phyloP scores from a whole-genome alignment of 2,329 filamentous ascomycete genomes.

The Basipetospora chlamydospora region DNA sequence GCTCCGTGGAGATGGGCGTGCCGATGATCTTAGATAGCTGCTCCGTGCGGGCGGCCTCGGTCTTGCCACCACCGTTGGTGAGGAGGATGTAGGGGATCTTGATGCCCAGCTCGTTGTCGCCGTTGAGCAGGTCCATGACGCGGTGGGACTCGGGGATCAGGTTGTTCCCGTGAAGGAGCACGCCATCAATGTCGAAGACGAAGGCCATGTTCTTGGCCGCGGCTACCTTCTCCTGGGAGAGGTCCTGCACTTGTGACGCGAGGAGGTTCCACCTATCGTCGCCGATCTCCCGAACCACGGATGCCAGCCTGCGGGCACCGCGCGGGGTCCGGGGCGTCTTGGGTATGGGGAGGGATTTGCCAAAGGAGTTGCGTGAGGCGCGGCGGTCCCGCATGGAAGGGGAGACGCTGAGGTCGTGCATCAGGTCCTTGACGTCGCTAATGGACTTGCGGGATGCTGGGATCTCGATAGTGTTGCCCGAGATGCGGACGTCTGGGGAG shows the following conservation, averaged over 20 bases:
- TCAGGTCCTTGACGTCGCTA: slow-evolving; percentile 52
- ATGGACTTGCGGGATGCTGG: slow-evolving; percentile 54
- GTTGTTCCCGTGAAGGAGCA: slow-evolving; percentile 71
- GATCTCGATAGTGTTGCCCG: slow-evolving; percentile 43
- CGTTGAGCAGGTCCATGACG: slow-evolving; percentile 58
- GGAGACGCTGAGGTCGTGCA: slow-evolving; percentile 56
- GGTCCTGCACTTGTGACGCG: slow-evolving; percentile 54
- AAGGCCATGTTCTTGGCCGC: slow-evolving; percentile 64
- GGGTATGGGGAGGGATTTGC: slow-evolving; percentile 57
- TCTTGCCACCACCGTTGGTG: slow-evolving; percentile 94
- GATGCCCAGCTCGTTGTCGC: slow-evolving; percentile 58
- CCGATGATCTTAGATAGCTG: slow-evolving; percentile 47
- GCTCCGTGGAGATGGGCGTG: slow-evolving; percentile 30
- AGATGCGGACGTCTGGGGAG: neutral
- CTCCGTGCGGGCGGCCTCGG: slow-evolving; percentile 74
- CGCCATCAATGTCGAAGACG: slow-evolving; percentile 84
- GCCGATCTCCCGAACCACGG: neutral
- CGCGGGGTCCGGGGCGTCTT: no score
- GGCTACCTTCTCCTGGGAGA: slow-evolving; percentile 49
- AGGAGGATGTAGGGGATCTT: slow-evolving; percentile 89
- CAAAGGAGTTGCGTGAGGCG: slow-evolving; percentile 62
- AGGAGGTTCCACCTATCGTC: slow-evolving; percentile 47
- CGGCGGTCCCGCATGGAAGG: slow-evolving; percentile 55
- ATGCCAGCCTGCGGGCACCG: no score
- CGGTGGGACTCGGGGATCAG: slow-evolving; percentile 66